phyloP scores from a whole-genome alignment of 257 asterid genomes.

The Przewalskia tangutica region DNA sequence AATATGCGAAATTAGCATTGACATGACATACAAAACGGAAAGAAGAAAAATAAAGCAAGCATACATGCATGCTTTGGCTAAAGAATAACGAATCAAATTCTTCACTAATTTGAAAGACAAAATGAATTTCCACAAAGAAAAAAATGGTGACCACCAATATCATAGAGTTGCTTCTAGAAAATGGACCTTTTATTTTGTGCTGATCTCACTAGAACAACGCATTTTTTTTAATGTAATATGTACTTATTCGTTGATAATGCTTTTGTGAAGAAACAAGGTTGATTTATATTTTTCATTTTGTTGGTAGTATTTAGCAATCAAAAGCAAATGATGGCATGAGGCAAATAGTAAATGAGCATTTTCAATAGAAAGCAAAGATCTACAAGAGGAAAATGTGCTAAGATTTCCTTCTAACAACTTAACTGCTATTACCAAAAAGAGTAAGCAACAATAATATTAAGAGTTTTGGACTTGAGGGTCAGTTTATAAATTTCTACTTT shows the following conservation, averaged over 20 bases:
- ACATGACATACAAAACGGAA: background rate
- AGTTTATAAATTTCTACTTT: background rate
- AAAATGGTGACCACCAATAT: background rate
- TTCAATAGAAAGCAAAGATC: background rate
- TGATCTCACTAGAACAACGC: background rate
- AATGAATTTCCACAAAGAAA: background rate
- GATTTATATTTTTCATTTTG: background rate
- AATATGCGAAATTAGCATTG: background rate
- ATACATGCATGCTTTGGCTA: background rate
- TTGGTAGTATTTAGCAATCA: background rate
- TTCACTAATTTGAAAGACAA: background rate
- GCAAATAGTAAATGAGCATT: background rate
- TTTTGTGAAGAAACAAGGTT: background rate
- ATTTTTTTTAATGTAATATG: background rate
- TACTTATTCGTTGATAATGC: background rate
- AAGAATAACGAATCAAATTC: background rate
- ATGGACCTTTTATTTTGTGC: background rate
- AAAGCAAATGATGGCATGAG: background rate
- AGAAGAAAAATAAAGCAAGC: background rate
- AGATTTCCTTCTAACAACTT: background rate
- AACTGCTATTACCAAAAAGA: background rate
- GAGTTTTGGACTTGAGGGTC: background rate
- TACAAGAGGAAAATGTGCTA: background rate
- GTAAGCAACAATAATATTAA: background rate
- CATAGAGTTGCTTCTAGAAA: background rate